Percentiles rank a stretch among this genome's conserved stretches.
These are phyloP conservation scores for Coemansia asiatica DNA, from an alignment of 192 early-diverging fungal genomes.

Conservation along the genomic window DNA sequence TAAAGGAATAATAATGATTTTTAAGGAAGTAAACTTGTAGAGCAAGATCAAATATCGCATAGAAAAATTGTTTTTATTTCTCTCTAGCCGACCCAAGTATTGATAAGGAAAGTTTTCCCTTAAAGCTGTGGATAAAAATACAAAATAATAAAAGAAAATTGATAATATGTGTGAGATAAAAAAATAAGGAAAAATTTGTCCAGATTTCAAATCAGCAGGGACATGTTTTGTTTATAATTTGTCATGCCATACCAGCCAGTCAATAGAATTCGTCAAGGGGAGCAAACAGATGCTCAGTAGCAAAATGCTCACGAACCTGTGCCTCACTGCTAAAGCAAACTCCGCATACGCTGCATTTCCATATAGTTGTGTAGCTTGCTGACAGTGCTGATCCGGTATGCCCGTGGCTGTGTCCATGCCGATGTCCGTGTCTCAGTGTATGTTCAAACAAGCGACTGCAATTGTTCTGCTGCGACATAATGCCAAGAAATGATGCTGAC, in stretches of 20 bases:
- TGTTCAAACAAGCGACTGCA: no score
- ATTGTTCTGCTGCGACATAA: no score
- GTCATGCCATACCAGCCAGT: background rate
- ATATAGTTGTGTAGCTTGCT: constrained; percentile 27
- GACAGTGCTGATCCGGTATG: constrained; percentile 4
- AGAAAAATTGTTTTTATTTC: no score
- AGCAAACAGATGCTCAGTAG: constrained; percentile 51
- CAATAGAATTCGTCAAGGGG: constrained; percentile 49
- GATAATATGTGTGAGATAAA: background rate
- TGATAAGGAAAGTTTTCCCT: no score
- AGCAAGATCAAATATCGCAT: no score
- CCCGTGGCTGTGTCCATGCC: background rate
- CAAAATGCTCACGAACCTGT: constrained; percentile 53
- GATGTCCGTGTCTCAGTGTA: no score
- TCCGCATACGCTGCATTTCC: constrained; percentile 56
- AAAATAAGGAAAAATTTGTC: no score
- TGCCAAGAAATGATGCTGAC: no score
- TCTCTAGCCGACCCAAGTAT: no score
- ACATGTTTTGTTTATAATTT: no score
- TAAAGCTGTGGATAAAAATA: background rate
- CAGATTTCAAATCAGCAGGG: no score
- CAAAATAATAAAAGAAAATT: background rate
- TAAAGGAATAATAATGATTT: background rate
- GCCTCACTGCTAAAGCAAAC: constrained; percentile 41
- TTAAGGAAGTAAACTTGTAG: background rate